Conservation (phyloP, 2,329 filamentous ascomycete genomes). For the Ophiostoma montium region DNA sequence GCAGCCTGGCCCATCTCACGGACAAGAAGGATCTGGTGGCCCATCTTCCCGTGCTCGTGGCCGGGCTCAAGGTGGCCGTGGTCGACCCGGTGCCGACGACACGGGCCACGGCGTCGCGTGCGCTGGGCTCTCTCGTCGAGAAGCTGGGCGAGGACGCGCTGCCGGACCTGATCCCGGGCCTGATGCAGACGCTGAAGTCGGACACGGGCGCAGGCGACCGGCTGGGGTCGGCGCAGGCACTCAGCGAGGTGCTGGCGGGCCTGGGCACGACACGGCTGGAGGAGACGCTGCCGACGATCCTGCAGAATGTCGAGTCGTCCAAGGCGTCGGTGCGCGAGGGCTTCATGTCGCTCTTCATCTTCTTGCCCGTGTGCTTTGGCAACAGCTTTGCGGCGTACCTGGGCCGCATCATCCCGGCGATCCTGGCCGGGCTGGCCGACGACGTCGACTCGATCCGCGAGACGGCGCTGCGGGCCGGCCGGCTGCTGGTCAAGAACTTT, state of each 20-base stretch:
- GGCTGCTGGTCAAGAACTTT: constrained; percentile 96
- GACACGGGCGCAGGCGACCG: constrained; percentile 94
- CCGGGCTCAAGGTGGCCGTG: constrained; percentile 74
- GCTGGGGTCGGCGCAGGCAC: constrained; percentile 87
- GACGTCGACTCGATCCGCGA: constrained; percentile 94
- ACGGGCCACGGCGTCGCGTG: constrained; percentile 88
- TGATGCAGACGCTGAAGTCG: constrained; percentile 96
- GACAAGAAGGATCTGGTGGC: constrained; percentile 87
- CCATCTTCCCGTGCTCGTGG: constrained; percentile 83
- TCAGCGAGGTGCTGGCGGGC: constrained; percentile 90
- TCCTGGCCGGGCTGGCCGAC: constrained; percentile 85
- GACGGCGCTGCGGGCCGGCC: constrained; percentile 85
- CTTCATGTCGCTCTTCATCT: constrained; percentile 99
- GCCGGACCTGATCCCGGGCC: constrained; percentile 89
- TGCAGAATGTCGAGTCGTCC: constrained; percentile 87
- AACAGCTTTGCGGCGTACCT: constrained; percentile 97
- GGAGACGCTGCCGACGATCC: constrained; percentile 87
- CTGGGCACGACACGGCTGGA: constrained; percentile 84
- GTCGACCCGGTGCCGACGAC: constrained; percentile 96
- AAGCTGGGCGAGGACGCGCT: constrained; percentile 95
- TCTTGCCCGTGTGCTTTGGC: constrained; percentile 95
- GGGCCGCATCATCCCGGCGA: constrained; percentile 87
- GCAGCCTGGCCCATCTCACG: constrained; percentile 89
- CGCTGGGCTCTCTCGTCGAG: constrained; percentile 89
- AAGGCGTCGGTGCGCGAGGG: constrained; percentile 88